Percentiles rank a stretch among this genome's conserved stretches.
These are phyloP conservation scores for Aegilops umbellulata DNA, from an alignment of 176 grass and related monocot genomes.

Conservation along the genomic window DNA sequence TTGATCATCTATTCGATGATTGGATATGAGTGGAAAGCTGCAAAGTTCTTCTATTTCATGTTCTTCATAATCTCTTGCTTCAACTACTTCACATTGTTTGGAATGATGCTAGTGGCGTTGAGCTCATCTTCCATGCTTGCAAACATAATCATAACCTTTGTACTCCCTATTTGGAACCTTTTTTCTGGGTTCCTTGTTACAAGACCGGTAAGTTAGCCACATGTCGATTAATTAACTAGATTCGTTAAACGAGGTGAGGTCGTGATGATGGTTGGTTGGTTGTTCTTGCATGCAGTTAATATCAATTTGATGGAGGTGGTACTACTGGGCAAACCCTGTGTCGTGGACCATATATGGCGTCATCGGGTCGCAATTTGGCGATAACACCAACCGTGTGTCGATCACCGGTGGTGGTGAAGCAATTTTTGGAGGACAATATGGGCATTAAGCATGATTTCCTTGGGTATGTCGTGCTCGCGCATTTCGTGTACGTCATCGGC, in stretches of 20 bases:
- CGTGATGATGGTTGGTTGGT: too few relatives aligned
- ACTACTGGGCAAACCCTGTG: conserved; percentile 78
- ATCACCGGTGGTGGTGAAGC: conserved; percentile 57
- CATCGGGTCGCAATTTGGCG: conserved; percentile 57
- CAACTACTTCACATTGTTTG: conserved; percentile 70
- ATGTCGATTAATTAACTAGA: neutral
- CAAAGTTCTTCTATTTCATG: conserved; percentile 78
- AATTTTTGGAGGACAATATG: conserved; percentile 43
- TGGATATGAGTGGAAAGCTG: conserved; percentile 58
- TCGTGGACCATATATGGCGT: conserved; percentile 81
- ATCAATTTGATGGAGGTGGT: conserved; percentile 96
- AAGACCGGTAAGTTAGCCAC: conserved; percentile 48
- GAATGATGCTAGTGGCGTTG: conserved; percentile 69
- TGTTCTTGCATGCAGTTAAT: conserved; percentile 44
- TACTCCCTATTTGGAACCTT: conserved; percentile 67
- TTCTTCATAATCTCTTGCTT: conserved; percentile 73
- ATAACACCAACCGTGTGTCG: neutral
- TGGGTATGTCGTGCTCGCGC: conserved; percentile 51
- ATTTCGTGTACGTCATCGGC: conserved; percentile 47
- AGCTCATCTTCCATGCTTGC: conserved; percentile 63
- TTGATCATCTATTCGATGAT: conserved; percentile 76
- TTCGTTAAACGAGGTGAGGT: neutral
- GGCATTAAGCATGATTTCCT: conserved; percentile 61
- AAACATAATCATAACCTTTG: conserved; percentile 55
- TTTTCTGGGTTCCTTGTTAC: conserved; percentile 74